Evolutionary conservation across 208 protist genomes (phyloP).

Genomic region (Angomonas ambiguus): DNA sequence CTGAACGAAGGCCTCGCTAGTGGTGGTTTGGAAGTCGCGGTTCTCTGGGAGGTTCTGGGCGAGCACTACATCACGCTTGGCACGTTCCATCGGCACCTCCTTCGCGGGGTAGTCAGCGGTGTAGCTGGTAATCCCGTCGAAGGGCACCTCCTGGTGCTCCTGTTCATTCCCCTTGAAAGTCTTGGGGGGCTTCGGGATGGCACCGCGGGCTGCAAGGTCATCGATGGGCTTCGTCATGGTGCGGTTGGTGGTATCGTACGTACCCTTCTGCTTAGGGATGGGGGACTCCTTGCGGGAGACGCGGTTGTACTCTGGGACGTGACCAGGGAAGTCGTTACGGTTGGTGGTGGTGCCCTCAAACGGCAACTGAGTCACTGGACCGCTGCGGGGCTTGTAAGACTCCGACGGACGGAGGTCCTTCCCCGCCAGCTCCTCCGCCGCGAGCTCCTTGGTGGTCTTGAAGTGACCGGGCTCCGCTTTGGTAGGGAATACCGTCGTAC

Average conservation of each 20-base stretch:
- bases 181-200: constrained; percentile 68
- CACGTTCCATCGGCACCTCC: constrained; percentile 45
- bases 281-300: constrained; percentile 61
- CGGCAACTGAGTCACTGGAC: constrained; percentile 44
- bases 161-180: constrained; percentile 65
- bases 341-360: constrained; percentile 85
- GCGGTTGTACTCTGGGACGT: constrained; percentile 74
- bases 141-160: constrained; percentile 51
- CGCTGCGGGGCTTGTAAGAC: constrained; percentile 77
- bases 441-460: constrained; percentile 87
- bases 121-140: constrained; percentile 85
- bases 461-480: constrained; percentile 85
- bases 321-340: constrained; percentile 83
- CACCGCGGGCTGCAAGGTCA: constrained; percentile 38
- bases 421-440: constrained; percentile 70
- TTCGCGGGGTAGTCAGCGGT: constrained; percentile 84
- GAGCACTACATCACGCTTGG: constrained; percentile 16
- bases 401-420: constrained; percentile 73
- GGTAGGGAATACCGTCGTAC: constrained; percentile 48
- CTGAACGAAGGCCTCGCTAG: constrained; percentile 48
- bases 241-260: constrained; percentile 79
- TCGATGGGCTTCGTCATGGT: constrained; percentile 75
- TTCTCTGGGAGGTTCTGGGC: constrained; percentile 53
- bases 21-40: constrained; percentile 80
- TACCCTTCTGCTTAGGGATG: constrained; percentile 74